Conservation (phyloP, 805 yeast species). For the Brettanomyces nanus region DNA sequence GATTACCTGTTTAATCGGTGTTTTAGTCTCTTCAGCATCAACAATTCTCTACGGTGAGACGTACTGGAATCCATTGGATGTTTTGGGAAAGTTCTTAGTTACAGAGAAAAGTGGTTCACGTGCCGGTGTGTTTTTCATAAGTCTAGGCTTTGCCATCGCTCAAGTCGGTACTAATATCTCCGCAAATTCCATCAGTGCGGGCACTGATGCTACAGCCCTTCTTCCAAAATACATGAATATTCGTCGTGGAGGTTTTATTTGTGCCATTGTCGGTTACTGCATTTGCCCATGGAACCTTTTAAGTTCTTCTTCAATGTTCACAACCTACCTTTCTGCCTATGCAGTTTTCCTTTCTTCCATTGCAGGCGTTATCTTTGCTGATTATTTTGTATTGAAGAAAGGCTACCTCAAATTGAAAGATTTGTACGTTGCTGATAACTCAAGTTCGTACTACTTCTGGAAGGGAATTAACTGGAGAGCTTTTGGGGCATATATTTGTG, state of each 20-base stretch:
- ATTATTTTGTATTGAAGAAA: slow-evolving; percentile 65
- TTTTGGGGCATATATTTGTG: slow-evolving; percentile 67
- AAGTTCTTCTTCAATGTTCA: slow-evolving; percentile 61
- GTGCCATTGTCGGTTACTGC: slow-evolving; percentile 62
- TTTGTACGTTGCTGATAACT: slow-evolving; percentile 43
- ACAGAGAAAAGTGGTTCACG: slow-evolving; percentile 49
- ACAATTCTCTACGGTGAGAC: slow-evolving; percentile 56
- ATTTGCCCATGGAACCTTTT: slow-evolving; percentile 82
- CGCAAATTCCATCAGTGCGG: slow-evolving; percentile 63
- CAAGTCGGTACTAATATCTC: slow-evolving; percentile 75
- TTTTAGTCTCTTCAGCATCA: slow-evolving; percentile 76
- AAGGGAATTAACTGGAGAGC: slow-evolving; percentile 81
- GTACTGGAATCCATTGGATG: slow-evolving; percentile 81
- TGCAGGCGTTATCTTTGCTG: slow-evolving; percentile 67
- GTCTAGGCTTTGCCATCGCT: slow-evolving; percentile 63
- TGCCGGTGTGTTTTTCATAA: slow-evolving; percentile 72
- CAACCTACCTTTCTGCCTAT: slow-evolving; percentile 74
- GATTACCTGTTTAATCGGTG: slow-evolving; percentile 76
- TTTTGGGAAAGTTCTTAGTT: slow-evolving; percentile 55
- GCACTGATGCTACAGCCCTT: slow-evolving; percentile 63
- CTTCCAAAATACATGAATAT: slow-evolving; percentile 60
- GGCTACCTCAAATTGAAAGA: slow-evolving; percentile 61
- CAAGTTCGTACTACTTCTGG: slow-evolving; percentile 50
- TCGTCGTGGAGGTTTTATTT: slow-evolving; percentile 72
- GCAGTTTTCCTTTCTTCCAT: slow-evolving; percentile 76